Conservation (phyloP, 2,329 filamentous ascomycete genomes). For the Pseudogymnoascus pannorum region DNA sequence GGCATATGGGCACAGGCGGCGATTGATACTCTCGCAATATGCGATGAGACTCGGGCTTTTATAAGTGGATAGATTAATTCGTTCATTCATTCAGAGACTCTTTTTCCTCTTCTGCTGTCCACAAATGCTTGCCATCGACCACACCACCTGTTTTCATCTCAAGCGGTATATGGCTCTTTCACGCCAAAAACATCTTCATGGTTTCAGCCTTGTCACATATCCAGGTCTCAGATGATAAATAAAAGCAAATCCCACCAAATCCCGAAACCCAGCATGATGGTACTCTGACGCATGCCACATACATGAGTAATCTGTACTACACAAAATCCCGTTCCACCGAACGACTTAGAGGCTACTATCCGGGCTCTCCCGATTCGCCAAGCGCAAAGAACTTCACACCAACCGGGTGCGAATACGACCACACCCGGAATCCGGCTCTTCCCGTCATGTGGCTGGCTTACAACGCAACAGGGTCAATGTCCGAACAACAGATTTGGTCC, state of each 20-base stretch:
- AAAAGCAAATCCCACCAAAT: not conserved
- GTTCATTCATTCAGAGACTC: not conserved
- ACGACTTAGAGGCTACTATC: not conserved
- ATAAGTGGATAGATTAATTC: constrained; percentile 4
- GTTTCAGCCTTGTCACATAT: not conserved
- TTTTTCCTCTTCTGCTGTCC: not conserved
- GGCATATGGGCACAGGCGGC: not conserved
- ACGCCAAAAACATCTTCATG: not conserved
- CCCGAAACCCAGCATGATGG: not conserved
- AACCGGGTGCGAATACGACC: constrained; percentile 1
- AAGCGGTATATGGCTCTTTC: not conserved
- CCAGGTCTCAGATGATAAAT: not conserved
- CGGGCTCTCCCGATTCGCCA: constrained; percentile 2
- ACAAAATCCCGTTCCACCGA: not conserved
- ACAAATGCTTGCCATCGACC: not conserved
- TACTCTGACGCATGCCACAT: not conserved
- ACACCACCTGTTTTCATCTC: not conserved
- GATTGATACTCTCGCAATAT: not conserved
- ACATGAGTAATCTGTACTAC: not conserved
- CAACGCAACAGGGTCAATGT: not conserved
- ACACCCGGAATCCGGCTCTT: not conserved
- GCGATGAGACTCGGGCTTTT: not conserved
- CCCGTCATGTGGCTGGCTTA: not conserved
- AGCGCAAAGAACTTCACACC: not conserved
- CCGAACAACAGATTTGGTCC: not conserved